Conservation (phyloP, 352 stramenopile genomes). For the Phytopythium aichiense region DNA sequence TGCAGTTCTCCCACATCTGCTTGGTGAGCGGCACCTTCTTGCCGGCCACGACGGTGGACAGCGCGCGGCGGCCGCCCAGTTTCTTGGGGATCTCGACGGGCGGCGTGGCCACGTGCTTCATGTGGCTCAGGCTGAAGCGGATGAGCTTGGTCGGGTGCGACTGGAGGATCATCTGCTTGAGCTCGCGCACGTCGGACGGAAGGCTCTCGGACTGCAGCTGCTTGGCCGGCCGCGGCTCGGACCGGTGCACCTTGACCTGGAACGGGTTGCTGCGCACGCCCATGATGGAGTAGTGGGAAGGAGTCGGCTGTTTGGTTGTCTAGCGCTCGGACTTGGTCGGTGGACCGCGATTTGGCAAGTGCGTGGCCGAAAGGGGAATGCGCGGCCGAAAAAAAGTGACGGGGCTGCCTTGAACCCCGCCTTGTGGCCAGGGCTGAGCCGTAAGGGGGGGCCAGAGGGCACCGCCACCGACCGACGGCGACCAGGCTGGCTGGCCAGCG, state of each 20-base stretch:
- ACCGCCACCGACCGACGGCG: not conserved
- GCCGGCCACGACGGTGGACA: conserved; percentile 34
- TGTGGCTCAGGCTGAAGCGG: conserved; percentile 47
- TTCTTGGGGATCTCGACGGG: conserved; percentile 43
- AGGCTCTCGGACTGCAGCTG: conserved; percentile 18
- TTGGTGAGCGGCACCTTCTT: conserved; percentile 43
- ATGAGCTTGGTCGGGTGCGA: conserved; percentile 38
- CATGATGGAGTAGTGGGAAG: conserved; percentile 14
- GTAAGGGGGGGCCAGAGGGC: not conserved
- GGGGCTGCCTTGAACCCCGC: conserved; percentile 20
- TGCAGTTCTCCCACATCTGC: conserved; percentile 41
- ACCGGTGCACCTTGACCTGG: conserved; percentile 21
- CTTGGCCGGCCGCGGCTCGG: conserved; percentile 15
- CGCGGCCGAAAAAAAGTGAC: conserved; percentile 27
- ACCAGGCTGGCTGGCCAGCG: conserved; percentile 5
- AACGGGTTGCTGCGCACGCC: conserved; percentile 20
- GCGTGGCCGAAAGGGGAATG: conserved; percentile 24
- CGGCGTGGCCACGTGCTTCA: conserved; percentile 38
- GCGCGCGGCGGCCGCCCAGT: conserved; percentile 29
- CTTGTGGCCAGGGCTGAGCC: not conserved
- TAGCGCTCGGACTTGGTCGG: not conserved
- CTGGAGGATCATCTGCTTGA: conserved; percentile 50
- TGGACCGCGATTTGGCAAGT: not conserved
- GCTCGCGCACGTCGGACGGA: conserved; percentile 29
- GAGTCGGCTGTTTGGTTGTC: not conserved